Conservation (phyloP, 2,329 filamentous ascomycete genomes). For the Bertia moriformis region DNA sequence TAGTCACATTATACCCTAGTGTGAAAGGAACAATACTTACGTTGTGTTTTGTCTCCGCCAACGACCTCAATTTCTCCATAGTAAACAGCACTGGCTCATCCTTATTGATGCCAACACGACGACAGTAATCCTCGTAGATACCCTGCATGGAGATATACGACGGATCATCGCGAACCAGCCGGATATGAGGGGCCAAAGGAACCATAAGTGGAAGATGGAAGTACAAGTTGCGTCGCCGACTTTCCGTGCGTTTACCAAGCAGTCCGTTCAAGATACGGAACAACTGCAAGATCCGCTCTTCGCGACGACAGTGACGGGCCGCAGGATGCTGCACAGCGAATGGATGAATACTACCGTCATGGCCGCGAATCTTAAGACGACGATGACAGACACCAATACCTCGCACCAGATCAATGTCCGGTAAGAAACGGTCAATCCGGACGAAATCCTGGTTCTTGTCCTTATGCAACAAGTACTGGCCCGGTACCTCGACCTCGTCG, state of each 20-base stretch:
- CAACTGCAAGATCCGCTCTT: constrained; percentile 87
- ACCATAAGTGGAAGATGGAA: constrained; percentile 95
- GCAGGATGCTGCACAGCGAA: constrained; percentile 96
- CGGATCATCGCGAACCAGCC: constrained; percentile 87
- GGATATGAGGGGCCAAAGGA: constrained; percentile 82
- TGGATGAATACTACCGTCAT: constrained; percentile 91
- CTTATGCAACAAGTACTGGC: constrained; percentile 91
- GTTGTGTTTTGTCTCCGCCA: constrained; percentile 51
- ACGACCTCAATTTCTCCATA: constrained; percentile 77
- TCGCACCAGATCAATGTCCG: constrained; percentile 83
- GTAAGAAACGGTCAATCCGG: constrained; percentile 89
- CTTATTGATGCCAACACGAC: constrained; percentile 73
- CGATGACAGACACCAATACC: constrained; percentile 84
- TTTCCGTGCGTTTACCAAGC: constrained; percentile 84
- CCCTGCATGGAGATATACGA: constrained; percentile 90
- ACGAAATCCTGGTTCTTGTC: constrained; percentile 99
- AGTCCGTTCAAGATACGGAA: constrained; percentile 96
- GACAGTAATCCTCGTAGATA: constrained; percentile 91
- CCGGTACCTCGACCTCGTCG: constrained; percentile 93
- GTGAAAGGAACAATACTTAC: constrained; percentile 5
- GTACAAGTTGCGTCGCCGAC: constrained; percentile 78
- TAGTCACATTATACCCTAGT: constrained; percentile 7
- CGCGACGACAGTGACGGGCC: constrained; percentile 76
- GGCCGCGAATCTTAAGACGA: constrained; percentile 85
- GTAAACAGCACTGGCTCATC: constrained; percentile 91